Percentiles rank a stretch among this genome's conserved stretches.
phyloP scores from a whole-genome alignment of 2,329 filamentous ascomycete genomes.

The Xylariales sp. region DNA sequence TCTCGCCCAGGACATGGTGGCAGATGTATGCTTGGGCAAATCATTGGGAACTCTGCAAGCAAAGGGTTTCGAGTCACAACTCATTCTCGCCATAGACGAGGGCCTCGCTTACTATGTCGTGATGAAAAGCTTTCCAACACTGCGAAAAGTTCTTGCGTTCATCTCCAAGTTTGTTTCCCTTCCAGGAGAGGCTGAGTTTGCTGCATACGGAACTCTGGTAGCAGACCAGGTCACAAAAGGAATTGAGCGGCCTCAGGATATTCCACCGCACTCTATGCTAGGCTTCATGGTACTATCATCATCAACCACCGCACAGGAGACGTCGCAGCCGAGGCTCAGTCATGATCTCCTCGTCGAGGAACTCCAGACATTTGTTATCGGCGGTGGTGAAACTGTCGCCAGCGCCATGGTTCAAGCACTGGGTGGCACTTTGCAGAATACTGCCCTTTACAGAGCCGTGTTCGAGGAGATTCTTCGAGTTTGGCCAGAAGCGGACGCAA shows the following conservation, averaged over 20 bases:
- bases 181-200: not conserved
- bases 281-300: not conserved
- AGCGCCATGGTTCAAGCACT: conserved; percentile 35
- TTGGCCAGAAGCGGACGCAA: conserved; percentile 29
- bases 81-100: conserved; percentile 1
- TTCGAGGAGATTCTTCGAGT: conserved; percentile 30
- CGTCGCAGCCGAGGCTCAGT: not conserved
- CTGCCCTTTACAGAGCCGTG: conserved; percentile 27
- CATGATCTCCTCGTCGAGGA: not conserved
- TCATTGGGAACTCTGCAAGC: not conserved
- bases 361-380: conserved; percentile 35
- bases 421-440: conserved; percentile 33
- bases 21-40: not conserved
- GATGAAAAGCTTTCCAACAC: conserved; percentile 1
- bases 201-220: not conserved
- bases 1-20: conserved; percentile 1
- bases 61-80: not conserved
- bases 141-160: conserved; percentile 1
- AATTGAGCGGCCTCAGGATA: conserved; percentile 1
- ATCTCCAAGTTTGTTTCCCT: not conserved
- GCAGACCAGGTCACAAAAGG: not conserved
- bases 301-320: not conserved
- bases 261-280: not conserved
- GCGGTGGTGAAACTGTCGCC: conserved; percentile 39
- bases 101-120: not conserved